Percentiles rank a stretch among this genome's conserved stretches.
Conservation (phyloP, 2,329 filamentous ascomycete species). For the Fusarium floridanum region DNA sequence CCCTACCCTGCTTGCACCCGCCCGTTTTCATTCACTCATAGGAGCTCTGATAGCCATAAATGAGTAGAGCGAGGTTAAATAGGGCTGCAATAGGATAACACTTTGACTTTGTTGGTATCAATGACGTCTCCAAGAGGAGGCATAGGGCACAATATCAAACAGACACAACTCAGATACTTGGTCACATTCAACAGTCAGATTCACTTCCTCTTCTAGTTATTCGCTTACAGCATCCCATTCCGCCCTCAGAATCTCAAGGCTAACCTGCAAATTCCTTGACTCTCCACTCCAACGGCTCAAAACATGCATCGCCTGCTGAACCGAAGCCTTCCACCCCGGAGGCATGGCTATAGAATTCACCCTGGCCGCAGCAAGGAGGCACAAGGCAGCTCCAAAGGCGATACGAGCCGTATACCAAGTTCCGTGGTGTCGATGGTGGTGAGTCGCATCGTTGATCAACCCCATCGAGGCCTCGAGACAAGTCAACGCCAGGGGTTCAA, state of each 20-base stretch:
- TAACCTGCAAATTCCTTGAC: background rate
- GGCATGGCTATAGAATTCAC: background rate
- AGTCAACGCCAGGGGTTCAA: background rate
- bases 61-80: background rate
- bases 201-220: background rate
- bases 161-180: background rate
- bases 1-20: background rate
- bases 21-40: background rate
- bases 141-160: background rate
- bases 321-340: background rate
- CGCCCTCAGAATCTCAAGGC: background rate
- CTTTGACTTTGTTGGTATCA: background rate
- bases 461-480: background rate
- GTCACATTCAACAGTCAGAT: no score
- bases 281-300: background rate
- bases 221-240: background rate
- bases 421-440: slow-evolving; percentile 6
- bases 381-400: background rate
- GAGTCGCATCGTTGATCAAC: background rate
- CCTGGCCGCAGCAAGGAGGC: background rate
- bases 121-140: background rate
- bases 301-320: background rate
- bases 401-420: background rate
- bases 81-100: background rate
- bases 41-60: background rate